Evolutionary conservation across 2,329 filamentous ascomycete genomes (phyloP), one percentile per base, ranked within the genome.

Genomic region (Chalaropsis ovoidea): DNA sequence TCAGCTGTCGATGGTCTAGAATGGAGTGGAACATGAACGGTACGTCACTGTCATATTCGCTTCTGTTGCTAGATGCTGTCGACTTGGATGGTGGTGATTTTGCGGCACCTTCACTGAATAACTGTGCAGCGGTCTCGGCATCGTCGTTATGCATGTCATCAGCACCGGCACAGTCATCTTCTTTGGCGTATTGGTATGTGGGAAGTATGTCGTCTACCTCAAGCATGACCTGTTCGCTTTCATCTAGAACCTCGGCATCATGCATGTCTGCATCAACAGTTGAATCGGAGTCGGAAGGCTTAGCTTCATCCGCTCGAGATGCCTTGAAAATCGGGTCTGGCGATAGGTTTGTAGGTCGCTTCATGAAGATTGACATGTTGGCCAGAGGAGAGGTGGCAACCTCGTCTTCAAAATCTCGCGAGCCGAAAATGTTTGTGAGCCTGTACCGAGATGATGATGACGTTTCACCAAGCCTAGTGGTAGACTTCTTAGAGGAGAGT

Each of bases 1-100:
- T 17, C n/a, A 67, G 49, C 15, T 45, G 35, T 13, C 65, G 62
- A 19, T 67, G 65, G 8, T 24, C 42, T 7, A 64, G 15, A 15
- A 67, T 64, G 19, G 31, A 22, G 22, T 43, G 35, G 17, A 56
- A 42, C 8, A 49, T 10, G 13, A 31, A 17, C 6, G 35, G 2
- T 27, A 31, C 1, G 10, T 27, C 41, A 8, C 15, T 45, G 22
- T 62, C 60, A 6, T 58, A 7, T 6, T 56, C 47, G 41, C n/a
- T 49, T 45, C 4, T 31, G 19, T 45, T 22, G 6, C 41, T 41
- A 3, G 11, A 11, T 19, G 11, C 22, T n/a, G 17, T 1, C 42
- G 17, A 7, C 17, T 35, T 45, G 41, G n/a, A 4, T 10, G 13
- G 41, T 22, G 3, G 19, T 47, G 22, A 45, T 3, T 19, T 22